These are phyloP conservation scores for Eucalyptus camaldulensis DNA, from an alignment of 345 rosid genomes.

Conservation along the genomic window DNA sequence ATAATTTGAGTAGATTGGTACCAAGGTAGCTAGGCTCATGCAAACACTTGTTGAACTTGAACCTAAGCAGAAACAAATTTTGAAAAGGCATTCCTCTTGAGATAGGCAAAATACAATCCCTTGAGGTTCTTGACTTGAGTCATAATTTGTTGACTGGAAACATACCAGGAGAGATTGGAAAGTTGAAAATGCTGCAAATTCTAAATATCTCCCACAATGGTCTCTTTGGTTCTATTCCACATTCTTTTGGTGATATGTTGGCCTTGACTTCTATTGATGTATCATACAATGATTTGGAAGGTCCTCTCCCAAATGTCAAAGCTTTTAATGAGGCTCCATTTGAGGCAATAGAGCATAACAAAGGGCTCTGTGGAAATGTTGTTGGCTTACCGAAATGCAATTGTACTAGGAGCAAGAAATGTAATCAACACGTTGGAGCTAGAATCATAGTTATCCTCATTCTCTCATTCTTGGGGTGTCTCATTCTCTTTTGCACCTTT, in stretches of 20 bases:
- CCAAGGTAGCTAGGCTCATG: neutral
- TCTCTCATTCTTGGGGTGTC: neutral
- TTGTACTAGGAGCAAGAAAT: rapidly evolving
- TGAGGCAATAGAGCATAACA: neutral
- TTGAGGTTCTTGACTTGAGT: neutral
- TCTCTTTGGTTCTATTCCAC: neutral
- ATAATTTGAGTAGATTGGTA: neutral
- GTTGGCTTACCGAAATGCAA: neutral
- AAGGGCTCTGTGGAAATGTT: neutral
- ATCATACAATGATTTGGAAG: neutral
- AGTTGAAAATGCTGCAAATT: rapidly evolving
- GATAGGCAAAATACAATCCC: neutral
- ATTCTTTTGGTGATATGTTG: neutral
- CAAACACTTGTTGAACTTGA: neutral
- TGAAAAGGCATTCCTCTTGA: neutral
- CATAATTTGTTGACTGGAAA: rapidly evolving
- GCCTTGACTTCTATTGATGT: neutral
- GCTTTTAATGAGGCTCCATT: neutral
- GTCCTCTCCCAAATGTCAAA: neutral
- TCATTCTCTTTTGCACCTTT: neutral
- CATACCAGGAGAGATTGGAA: neutral
- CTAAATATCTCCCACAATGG: neutral
- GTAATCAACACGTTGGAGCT: neutral
- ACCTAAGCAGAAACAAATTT: no score
- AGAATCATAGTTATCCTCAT: no score